These are phyloP conservation scores for Mortierella sp. DNA, from an alignment of 371 early-diverging fungal species.

Conservation along the genomic window DNA sequence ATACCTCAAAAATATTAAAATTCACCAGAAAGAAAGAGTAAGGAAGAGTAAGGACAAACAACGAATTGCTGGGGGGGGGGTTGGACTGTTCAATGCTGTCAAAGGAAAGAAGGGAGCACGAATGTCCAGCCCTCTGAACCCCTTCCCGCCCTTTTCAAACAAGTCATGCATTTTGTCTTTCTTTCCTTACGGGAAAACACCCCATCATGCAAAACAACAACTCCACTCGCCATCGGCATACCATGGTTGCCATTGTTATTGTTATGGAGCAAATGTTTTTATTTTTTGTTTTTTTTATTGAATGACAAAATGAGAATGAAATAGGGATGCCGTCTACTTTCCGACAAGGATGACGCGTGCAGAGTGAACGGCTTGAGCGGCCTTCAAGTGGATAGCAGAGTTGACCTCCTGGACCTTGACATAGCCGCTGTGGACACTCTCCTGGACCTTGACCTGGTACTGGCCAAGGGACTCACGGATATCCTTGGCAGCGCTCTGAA, in stretches of 20 bases:
- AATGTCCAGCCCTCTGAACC: not conserved
- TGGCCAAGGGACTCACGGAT: slow-evolving; percentile 53
- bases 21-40: too few species aligned
- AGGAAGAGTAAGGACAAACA: not conserved
- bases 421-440: slow-evolving; percentile 50
- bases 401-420: slow-evolving; percentile 41
- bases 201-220: not conserved
- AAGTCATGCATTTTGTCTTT: not conserved
- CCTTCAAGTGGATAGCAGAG: slow-evolving; percentile 30
- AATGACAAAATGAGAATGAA: not conserved
- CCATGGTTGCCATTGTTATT: not conserved
- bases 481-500: slow-evolving; percentile 62
- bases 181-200: not conserved
- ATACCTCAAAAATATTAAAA: too few species aligned
- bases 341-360: slow-evolving; percentile 45
- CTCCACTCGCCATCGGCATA: not conserved
- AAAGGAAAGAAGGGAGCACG: not conserved
- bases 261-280: not conserved
- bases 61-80: too few species aligned
- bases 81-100: too few species aligned
- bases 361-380: slow-evolving; percentile 32
- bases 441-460: slow-evolving; percentile 56
- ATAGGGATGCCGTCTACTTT: slow-evolving; percentile 29
- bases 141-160: not conserved
- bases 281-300: slow-evolving; percentile 4